Percentiles rank a stretch among this genome's conserved stretches.
phyloP scores from a whole-genome alignment of 148 eudicot genomes.

The Fallopia convolvulus region DNA sequence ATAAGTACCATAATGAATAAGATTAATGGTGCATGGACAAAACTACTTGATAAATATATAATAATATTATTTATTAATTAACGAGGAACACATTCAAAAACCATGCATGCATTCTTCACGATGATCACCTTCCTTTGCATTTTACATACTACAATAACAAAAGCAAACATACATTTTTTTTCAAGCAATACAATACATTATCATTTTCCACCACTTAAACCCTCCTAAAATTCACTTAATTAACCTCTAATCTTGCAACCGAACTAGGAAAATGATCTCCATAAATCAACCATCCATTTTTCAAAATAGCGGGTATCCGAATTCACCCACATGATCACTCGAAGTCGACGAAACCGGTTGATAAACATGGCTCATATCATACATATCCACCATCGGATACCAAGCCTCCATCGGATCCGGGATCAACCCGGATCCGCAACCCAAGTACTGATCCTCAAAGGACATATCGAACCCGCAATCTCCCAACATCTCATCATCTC shows the following conservation, averaged over 20 bases:
- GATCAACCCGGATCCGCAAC: not conserved
- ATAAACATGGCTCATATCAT: not conserved
- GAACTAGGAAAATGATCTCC: not conserved
- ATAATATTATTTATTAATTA: not conserved
- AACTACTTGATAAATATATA: not conserved
- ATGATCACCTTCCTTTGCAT: slow-evolving; percentile 1
- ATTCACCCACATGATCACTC: not conserved
- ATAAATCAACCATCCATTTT: not conserved
- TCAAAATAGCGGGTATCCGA: slow-evolving; percentile 4
- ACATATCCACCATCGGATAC: slow-evolving; percentile 8
- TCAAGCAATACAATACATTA: not conserved
- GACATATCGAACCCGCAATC: not conserved
- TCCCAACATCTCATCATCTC: not conserved
- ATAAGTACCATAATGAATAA: not conserved
- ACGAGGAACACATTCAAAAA: not conserved
- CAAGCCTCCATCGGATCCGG: slow-evolving; percentile 1
- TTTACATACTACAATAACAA: not conserved
- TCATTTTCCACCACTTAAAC: not conserved
- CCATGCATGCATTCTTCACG: slow-evolving; percentile 7
- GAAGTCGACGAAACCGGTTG: not conserved
- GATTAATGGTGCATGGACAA: not conserved
- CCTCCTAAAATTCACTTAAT: not conserved
- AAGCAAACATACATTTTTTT: not conserved
- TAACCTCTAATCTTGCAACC: slow-evolving; percentile 2
- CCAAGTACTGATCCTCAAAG: slow-evolving; percentile 3